phyloP scores from a whole-genome alignment of 768 basidiomycete species.

The Calocybe cyanea region DNA sequence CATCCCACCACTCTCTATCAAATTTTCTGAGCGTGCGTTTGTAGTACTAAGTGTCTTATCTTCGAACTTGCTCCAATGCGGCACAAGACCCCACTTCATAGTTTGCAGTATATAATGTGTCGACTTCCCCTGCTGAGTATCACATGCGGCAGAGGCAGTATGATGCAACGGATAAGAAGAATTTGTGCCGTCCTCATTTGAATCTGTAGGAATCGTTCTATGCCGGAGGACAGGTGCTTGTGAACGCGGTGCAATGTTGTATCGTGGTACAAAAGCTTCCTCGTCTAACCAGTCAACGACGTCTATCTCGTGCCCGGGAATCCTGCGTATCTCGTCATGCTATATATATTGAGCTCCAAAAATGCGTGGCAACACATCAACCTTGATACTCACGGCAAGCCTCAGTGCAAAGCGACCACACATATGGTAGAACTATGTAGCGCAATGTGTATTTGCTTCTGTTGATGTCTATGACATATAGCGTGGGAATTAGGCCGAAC shows the following conservation, averaged over 20 bases:
- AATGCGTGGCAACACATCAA: too few species aligned
- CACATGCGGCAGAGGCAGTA: not conserved
- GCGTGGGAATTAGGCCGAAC: too few species aligned
- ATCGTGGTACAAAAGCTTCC: constrained; percentile 57
- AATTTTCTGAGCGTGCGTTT: constrained; percentile 84
- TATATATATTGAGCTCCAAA: constrained; percentile 12
- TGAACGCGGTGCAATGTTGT: constrained; percentile 83
- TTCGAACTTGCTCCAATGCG: constrained; percentile 77
- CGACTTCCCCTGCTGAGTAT: not conserved
- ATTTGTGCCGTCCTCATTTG: too few species aligned
- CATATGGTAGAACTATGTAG: constrained; percentile 43
- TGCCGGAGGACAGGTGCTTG: constrained; percentile 71
- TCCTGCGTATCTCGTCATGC: constrained; percentile 41
- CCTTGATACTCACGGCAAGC: constrained; percentile 37
- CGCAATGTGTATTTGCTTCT: too few species aligned
- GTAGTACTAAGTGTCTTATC: constrained; percentile 75
- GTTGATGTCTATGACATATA: too few species aligned
- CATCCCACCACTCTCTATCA: constrained; percentile 73
- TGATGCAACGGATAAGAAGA: too few species aligned
- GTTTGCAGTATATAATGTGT: constrained; percentile 58
- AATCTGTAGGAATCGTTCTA: constrained; percentile 14
- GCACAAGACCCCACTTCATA: constrained; percentile 90
- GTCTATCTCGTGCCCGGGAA: constrained; percentile 37
- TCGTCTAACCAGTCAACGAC: constrained; percentile 60
- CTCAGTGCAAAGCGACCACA: constrained; percentile 63